These are phyloP conservation scores for Yarrowia sp. DNA, from an alignment of 805 yeast species.

Conservation along the genomic window DNA sequence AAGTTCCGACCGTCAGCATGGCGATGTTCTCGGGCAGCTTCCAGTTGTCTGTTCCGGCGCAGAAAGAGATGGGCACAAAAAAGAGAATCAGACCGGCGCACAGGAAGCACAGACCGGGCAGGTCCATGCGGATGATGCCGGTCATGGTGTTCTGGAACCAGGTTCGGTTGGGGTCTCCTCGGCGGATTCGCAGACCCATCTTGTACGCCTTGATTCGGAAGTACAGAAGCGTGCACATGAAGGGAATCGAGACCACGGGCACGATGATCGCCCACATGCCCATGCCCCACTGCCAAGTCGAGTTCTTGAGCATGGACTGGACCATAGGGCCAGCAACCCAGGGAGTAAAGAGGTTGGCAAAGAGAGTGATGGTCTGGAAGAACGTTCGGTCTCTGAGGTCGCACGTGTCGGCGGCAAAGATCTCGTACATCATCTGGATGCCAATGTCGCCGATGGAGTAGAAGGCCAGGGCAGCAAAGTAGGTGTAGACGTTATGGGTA, in stretches of 20 bases:
- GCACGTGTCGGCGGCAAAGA: conserved; percentile 42
- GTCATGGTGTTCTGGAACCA: background rate
- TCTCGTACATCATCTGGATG: conserved; percentile 40
- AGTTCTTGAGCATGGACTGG: conserved; percentile 34
- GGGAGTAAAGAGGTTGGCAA: conserved; percentile 44
- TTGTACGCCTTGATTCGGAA: conserved; percentile 31
- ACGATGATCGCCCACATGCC: conserved; percentile 50
- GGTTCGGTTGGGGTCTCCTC: conserved; percentile 14
- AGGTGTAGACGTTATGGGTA: conserved; percentile 38
- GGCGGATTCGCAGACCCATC: conserved; percentile 27
- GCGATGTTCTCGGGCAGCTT: conserved; percentile 11
- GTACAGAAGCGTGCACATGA: conserved; percentile 30
- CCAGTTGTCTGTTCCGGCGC: conserved; percentile 19
- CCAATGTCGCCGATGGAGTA: conserved; percentile 44
- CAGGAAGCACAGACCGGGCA: conserved; percentile 6
- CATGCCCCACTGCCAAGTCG: conserved; percentile 54
- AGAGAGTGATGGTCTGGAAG: conserved; percentile 39
- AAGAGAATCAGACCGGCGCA: conserved; percentile 5
- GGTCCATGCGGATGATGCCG: background rate
- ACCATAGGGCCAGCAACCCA: conserved; percentile 42
- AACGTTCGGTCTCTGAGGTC: conserved; percentile 44
- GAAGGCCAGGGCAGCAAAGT: conserved; percentile 42
- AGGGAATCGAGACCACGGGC: conserved; percentile 41
- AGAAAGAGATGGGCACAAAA: conserved; percentile 19
- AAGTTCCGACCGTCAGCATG: conserved; percentile 3